Conservation (phyloP, 2,329 filamentous ascomycete species). For the Coleophoma crateriformis region DNA sequence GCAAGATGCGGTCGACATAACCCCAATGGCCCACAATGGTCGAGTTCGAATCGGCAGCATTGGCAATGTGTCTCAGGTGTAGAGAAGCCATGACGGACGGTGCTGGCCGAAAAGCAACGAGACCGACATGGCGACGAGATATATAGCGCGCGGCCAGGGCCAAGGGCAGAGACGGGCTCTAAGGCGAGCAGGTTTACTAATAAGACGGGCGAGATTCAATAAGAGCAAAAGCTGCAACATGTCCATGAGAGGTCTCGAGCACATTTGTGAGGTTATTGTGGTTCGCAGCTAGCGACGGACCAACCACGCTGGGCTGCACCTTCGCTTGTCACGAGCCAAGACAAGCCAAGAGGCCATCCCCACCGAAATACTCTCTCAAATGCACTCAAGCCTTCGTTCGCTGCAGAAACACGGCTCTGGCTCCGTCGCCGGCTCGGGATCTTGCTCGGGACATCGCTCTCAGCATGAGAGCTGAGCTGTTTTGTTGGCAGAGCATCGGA, state of each 20-base stretch:
- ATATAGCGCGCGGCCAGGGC: neutral
- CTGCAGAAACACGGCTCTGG: too few species aligned
- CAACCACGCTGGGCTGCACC: neutral
- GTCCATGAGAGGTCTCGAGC: neutral
- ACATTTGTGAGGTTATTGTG: neutral
- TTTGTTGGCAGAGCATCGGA: too few species aligned
- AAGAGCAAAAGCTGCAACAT: neutral
- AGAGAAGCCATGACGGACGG: neutral
- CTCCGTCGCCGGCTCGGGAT: too few species aligned
- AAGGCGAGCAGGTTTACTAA: neutral
- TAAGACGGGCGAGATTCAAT: neutral
- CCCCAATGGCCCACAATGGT: constrained; percentile 44
- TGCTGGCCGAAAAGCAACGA: neutral
- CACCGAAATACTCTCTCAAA: neutral
- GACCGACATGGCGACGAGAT: neutral
- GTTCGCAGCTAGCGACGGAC: neutral
- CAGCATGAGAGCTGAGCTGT: too few species aligned
- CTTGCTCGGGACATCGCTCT: too few species aligned
- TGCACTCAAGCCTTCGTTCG: neutral
- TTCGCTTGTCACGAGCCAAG: neutral
- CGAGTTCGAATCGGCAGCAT: neutral
- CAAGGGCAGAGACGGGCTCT: neutral
- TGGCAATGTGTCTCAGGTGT: neutral
- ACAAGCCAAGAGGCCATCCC: neutral
- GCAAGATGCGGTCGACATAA: constrained; percentile 45